Base-by-base conservation (phyloP, 495 filamentous ascomycete genomes). In the Aspergillus panamensis region DNA sequence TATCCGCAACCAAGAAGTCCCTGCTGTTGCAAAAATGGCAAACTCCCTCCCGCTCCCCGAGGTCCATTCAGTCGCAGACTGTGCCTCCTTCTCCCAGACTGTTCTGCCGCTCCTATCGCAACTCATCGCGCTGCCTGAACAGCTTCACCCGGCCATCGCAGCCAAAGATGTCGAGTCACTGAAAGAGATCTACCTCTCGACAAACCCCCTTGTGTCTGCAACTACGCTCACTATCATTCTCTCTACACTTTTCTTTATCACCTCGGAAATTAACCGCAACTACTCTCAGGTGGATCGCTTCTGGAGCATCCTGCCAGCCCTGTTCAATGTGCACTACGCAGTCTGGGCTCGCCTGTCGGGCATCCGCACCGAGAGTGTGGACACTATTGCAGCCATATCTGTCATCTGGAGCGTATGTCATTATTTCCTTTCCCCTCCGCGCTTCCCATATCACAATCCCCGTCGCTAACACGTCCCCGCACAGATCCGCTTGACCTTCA, bases 261-360 rank as follows among this genome's bases (percentile, higher is more conserved):
- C 80, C 3, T 85, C 89, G 29, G 94, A 97, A 71, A 72, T 92
- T 72, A 97, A 90, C 71, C 82, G 83, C 50, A 97, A 99, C 73
- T 96, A 90, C 72, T 96, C 90, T 8, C 93, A 97, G 71, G 87
- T 99, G 9, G 95, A 99, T 69, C 82, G 95, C 2, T 76, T 85
- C 61, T 99, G 95, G 95, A 90, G 88, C 67, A 75, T 99, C 48
- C 71, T 97, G 42, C 95, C 95, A 13, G 85, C 89, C 8, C 42
- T 96, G 47, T 97, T 92, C 74, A 90, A 92, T 69, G 87, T 82
- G n/a, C 92, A 99, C 69, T 97, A 88, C 66, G 81, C 82, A 55
- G 52, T 80, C 14, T 99, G 90, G 82, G 89, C 92, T 33, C 88
- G 87, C 68, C 54, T 91, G 55, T 75, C 81, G 20, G 88, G 86